phyloP scores from a whole-genome alignment of 805 yeast species.

The Blastobotrys parvus region DNA sequence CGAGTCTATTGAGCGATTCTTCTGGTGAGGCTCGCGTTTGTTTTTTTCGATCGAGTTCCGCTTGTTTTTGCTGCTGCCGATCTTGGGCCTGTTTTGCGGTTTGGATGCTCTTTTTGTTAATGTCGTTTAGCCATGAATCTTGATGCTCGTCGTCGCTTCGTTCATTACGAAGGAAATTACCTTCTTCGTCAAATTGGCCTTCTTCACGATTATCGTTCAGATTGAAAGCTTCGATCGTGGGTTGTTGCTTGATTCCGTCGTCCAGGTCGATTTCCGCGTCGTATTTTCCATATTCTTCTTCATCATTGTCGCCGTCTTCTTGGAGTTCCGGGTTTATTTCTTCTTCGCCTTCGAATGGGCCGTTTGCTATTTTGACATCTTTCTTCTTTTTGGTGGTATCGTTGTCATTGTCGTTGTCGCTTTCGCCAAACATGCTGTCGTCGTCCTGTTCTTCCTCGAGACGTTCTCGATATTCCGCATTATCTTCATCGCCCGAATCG shows the following conservation, averaged over 20 bases:
- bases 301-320: constrained; percentile 10
- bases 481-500: constrained; percentile 17
- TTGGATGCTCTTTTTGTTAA: constrained; percentile 30
- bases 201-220: constrained; percentile 47
- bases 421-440: constrained; percentile 24
- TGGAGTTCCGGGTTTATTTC: too few species aligned
- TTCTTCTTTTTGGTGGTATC: constrained; percentile 6
- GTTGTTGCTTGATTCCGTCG: constrained; percentile 23
- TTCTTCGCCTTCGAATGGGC: constrained; percentile 29
- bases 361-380: constrained; percentile 27
- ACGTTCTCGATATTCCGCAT: constrained; percentile 6
- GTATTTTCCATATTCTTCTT: constrained; percentile 13
- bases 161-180: constrained; percentile 44
- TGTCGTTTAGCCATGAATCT: constrained; percentile 34
- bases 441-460: constrained; percentile 24
- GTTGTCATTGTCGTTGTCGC: constrained; percentile 1
- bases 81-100: constrained; percentile 23
- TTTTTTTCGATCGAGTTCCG: constrained; percentile 20
- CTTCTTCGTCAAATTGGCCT: constrained; percentile 54
- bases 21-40: constrained; percentile 13
- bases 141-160: constrained; percentile 30
- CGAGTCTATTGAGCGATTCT: background rate
- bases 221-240: constrained; percentile 57
- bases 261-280: constrained; percentile 24
- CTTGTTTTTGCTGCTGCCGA: constrained; percentile 12